A percentile compares a stretch with the other conserved stretches of the same genome.
phyloP scores from a whole-genome alignment of 2,329 filamentous ascomycete species.

The Paracamarosporium sp. region DNA sequence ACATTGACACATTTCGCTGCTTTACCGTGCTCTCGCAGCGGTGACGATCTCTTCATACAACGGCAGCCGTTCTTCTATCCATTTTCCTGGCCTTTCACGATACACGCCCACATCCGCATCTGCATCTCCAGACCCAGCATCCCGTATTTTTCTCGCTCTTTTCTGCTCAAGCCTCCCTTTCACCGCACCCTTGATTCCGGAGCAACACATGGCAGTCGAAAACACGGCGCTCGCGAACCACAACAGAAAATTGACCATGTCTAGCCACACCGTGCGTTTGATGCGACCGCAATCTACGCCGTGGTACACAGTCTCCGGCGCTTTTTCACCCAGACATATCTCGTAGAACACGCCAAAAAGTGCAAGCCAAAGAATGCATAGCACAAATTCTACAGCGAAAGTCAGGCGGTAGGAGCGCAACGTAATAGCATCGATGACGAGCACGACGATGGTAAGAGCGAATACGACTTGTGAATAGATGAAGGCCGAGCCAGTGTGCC shows the following conservation, averaged over 20 bases:
- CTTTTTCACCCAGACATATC: slow-evolving; percentile 12
- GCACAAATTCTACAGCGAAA: slow-evolving; percentile 27
- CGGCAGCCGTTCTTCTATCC: background rate
- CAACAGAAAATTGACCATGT: slow-evolving; percentile 29
- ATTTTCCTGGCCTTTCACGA: background rate
- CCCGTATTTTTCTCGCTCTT: slow-evolving; percentile 8
- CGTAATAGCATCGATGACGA: slow-evolving; percentile 25
- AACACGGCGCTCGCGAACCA: slow-evolving; percentile 32
- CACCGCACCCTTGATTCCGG: slow-evolving; percentile 24
- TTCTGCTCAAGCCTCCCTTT: slow-evolving; percentile 19
- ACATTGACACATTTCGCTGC: too few relatives aligned
- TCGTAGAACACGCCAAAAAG: slow-evolving; percentile 28
- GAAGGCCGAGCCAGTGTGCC: slow-evolving; percentile 15
- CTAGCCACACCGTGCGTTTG: slow-evolving; percentile 28
- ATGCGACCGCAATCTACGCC: slow-evolving; percentile 21
- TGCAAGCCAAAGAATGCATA: slow-evolving; percentile 29
- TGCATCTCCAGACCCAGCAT: background rate
- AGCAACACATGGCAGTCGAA: slow-evolving; percentile 32
- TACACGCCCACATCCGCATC: slow-evolving; percentile 11
- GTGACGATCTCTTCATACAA: slow-evolving; percentile 7
- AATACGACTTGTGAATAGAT: slow-evolving; percentile 28
- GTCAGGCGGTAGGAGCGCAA: slow-evolving; percentile 29
- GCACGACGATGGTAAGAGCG: slow-evolving; percentile 18
- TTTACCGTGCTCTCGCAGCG: background rate
- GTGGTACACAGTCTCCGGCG: slow-evolving; percentile 11